Conservation (phyloP, 2,329 filamentous ascomycete species). For the Botrytis deweyae region DNA sequence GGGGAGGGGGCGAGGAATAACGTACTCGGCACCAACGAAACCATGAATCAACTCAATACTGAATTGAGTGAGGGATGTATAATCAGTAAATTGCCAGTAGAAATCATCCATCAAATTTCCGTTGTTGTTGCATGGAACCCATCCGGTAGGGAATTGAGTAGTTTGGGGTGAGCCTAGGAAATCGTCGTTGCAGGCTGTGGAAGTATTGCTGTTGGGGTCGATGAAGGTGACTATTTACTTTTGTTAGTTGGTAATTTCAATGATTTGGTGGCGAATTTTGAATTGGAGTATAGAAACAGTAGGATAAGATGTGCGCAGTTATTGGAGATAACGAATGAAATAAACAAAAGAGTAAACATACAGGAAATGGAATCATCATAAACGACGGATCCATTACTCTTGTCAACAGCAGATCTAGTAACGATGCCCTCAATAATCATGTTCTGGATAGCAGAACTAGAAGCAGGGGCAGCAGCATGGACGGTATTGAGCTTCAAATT, state of each 20-base stretch:
- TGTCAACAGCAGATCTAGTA: slow-evolving; percentile 16
- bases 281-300: slow-evolving; percentile 22
- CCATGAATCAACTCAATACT: slow-evolving; percentile 29
- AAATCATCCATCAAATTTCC: slow-evolving; percentile 26
- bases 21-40: slow-evolving; percentile 32
- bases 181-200: slow-evolving; percentile 30
- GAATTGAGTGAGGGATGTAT: slow-evolving; percentile 27
- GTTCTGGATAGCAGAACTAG: not conserved
- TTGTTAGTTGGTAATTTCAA: not conserved
- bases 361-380: slow-evolving; percentile 21
- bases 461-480: slow-evolving; percentile 20
- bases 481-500: slow-evolving; percentile 10
- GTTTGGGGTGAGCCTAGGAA: slow-evolving; percentile 28
- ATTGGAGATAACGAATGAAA: not conserved
- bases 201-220: slow-evolving; percentile 37
- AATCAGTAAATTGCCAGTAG: slow-evolving; percentile 31
- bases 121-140: slow-evolving; percentile 24
- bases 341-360: slow-evolving; percentile 14
- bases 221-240: slow-evolving; percentile 31
- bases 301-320: slow-evolving; percentile 25
- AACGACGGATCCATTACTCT: slow-evolving; percentile 3
- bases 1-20: not conserved
- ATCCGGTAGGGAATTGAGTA: slow-evolving; percentile 25
- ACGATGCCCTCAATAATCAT: slow-evolving; percentile 3
- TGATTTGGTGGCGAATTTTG: slow-evolving; percentile 19